Conservation (phyloP, 805 yeast species). For the Diddensiella santjacobensis region DNA sequence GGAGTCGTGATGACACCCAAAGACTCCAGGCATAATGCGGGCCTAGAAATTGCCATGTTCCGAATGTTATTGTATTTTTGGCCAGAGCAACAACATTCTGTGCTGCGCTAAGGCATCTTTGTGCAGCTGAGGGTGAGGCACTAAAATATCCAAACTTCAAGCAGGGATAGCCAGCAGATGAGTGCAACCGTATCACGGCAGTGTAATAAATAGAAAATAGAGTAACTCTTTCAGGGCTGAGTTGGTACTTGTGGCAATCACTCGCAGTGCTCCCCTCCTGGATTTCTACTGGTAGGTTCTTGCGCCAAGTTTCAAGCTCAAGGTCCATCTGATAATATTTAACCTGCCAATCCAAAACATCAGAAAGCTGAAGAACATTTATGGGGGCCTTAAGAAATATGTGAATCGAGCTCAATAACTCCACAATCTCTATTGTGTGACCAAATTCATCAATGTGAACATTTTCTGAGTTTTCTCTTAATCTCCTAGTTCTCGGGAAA, state of each 20-base stretch:
- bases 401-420: slow-evolving; percentile 25
- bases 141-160: slow-evolving; percentile 23
- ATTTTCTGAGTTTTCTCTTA: slow-evolving; percentile 1
- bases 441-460: slow-evolving; percentile 20
- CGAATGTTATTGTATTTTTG: slow-evolving; percentile 12
- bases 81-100: slow-evolving; percentile 21
- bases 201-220: slow-evolving; percentile 25
- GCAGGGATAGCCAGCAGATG: slow-evolving; percentile 28
- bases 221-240: slow-evolving; percentile 9
- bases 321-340: slow-evolving; percentile 22
- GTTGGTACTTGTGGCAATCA: not conserved
- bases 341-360: slow-evolving; percentile 27
- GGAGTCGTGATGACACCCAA: slow-evolving; percentile 28
- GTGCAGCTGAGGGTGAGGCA: slow-evolving; percentile 24
- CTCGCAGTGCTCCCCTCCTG: slow-evolving; percentile 1
- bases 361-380: slow-evolving; percentile 23
- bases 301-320: slow-evolving; percentile 24
- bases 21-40: slow-evolving; percentile 29
- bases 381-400: slow-evolving; percentile 25
- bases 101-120: slow-evolving; percentile 22
- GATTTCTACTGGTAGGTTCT: slow-evolving; percentile 17
- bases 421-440: slow-evolving; percentile 21
- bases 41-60: slow-evolving; percentile 22
- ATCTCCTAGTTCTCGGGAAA: slow-evolving; percentile 15
- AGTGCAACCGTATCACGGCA: slow-evolving; percentile 25